Evolutionary conservation across 371 early-diverging fungal genomes (phyloP).

Genomic region (Umbelopsis sp.): DNA sequence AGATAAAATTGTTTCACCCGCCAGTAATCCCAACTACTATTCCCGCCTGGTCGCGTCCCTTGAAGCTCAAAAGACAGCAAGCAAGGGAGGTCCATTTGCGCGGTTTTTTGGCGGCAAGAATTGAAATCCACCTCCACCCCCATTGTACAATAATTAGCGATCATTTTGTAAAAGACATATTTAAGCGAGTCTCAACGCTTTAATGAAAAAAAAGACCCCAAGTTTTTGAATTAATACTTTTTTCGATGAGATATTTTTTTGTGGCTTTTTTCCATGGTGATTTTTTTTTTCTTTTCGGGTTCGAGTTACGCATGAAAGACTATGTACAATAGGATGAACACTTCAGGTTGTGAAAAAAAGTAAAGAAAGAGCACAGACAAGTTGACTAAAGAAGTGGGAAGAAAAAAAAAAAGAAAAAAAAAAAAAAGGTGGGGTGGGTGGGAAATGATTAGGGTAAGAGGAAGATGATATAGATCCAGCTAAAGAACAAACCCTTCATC

Average conservation of each 20-base stretch:
- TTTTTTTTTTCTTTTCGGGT: background rate
- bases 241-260: background rate
- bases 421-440: background rate
- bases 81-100: conserved; percentile 42
- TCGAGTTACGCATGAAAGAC: background rate
- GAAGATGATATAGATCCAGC: background rate
- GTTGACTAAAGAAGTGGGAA: background rate
- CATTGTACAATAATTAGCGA: background rate
- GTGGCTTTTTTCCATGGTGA: background rate
- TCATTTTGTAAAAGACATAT: background rate
- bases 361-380: background rate
- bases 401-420: background rate
- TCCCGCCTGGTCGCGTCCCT: conserved; percentile 53
- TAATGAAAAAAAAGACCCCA: background rate
- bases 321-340: background rate
- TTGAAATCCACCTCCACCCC: background rate
- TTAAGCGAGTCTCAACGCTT: too few species aligned
- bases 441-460: background rate
- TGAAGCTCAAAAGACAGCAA: conserved; percentile 46
- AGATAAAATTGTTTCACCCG: conserved; percentile 57
- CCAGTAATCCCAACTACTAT: conserved; percentile 66
- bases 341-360: background rate
- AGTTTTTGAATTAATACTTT: background rate
- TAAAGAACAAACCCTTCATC: background rate
- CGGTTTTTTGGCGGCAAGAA: conserved; percentile 22